Conservation (phyloP, 2,329 filamentous ascomycete genomes). For the Xylaria hypoxylon region DNA sequence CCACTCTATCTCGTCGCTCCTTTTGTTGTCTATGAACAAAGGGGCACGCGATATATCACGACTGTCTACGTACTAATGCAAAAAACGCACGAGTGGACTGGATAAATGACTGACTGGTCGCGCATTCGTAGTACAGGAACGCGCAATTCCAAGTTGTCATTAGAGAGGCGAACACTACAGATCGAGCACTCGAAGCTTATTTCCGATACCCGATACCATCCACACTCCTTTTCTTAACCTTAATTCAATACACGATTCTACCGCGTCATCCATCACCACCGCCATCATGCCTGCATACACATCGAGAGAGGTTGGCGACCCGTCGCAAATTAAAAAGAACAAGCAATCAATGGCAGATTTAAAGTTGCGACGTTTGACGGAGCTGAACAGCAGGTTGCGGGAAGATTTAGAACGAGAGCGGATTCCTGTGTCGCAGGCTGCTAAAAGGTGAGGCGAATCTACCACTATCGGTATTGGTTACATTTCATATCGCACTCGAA, state of each 20-base stretch:
- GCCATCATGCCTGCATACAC: slow-evolving; percentile 73
- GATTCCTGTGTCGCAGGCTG: slow-evolving; percentile 94
- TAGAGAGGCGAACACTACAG: slow-evolving; percentile 29
- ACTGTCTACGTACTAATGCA: slow-evolving; percentile 13
- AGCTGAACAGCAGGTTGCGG: slow-evolving; percentile 94
- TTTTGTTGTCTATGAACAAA: slow-evolving; percentile 31
- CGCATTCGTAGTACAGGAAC: slow-evolving; percentile 26
- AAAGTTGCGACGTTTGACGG: slow-evolving; percentile 94
- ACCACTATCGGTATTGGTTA: not conserved
- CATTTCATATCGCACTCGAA: not conserved
- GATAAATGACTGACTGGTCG: slow-evolving; percentile 29
- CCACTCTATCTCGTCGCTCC: slow-evolving; percentile 21
- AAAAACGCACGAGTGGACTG: slow-evolving; percentile 22
- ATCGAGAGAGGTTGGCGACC: slow-evolving; percentile 74
- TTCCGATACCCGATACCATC: slow-evolving; percentile 28
- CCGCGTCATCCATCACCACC: slow-evolving; percentile 42
- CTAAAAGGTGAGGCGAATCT: slow-evolving; percentile 75
- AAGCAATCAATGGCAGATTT: slow-evolving; percentile 99
- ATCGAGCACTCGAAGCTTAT: slow-evolving; percentile 43
- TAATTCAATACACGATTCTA: slow-evolving; percentile 31
- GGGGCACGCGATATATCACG: slow-evolving; percentile 20
- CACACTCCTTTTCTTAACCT: slow-evolving; percentile 36
- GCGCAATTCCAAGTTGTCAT: slow-evolving; percentile 30
- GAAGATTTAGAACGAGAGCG: slow-evolving; percentile 96
- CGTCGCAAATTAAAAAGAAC: slow-evolving; percentile 83